Conservation (phyloP, 495 filamentous ascomycete genomes). For the Penicillium macrosclerotiorum region DNA sequence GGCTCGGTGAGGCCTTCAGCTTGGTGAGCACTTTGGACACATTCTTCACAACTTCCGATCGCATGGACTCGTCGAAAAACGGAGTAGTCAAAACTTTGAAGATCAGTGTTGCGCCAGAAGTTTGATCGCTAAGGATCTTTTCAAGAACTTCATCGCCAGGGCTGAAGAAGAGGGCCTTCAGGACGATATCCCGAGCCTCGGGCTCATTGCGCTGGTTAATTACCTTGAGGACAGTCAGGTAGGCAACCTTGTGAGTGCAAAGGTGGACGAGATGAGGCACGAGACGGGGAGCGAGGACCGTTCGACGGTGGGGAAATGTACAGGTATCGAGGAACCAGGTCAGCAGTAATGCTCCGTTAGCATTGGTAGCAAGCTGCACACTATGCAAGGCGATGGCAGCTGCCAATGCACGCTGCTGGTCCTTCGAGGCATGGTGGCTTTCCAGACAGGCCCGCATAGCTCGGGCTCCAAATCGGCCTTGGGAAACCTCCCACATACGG, state of each 20-base stretch:
- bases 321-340: constrained; percentile 99
- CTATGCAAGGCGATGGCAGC: constrained; percentile 94
- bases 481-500: constrained; percentile 90
- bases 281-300: constrained; percentile 86
- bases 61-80: constrained; percentile 92
- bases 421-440: constrained; percentile 91
- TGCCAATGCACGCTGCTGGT: constrained; percentile 93
- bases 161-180: constrained; percentile 93
- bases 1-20: constrained; percentile 87
- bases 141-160: constrained; percentile 83
- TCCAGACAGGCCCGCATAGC: constrained; percentile 97
- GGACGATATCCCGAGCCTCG: constrained; percentile 87
- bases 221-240: constrained; percentile 94
- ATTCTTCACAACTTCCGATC: constrained; percentile 82
- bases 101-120: constrained; percentile 90
- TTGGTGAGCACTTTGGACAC: constrained; percentile 85
- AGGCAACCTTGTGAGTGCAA: constrained; percentile 98
- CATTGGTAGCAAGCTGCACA: constrained; percentile 93
- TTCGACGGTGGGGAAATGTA: constrained; percentile 88
- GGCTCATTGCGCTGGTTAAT: constrained; percentile 97
- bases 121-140: constrained; percentile 86
- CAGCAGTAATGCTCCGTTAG: constrained; percentile 88
- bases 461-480: constrained; percentile 90
- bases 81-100: constrained; percentile 98
- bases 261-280: constrained; percentile 96